Conservation (phyloP, 1,284 basidiomycete species). For the Trichosporon faecale region DNA sequence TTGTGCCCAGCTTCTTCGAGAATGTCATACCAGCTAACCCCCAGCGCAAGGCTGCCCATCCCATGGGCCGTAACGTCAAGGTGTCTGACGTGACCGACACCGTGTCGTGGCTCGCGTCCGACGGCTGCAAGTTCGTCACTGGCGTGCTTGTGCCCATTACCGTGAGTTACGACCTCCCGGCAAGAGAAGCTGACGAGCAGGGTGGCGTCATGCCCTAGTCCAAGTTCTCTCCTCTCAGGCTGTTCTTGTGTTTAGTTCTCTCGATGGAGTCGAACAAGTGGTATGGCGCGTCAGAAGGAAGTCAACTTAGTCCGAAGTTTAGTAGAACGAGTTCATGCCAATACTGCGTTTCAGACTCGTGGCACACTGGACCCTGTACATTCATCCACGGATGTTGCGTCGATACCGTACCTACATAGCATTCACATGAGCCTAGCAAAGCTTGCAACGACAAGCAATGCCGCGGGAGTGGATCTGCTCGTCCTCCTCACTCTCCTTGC, state of each 20-base stretch:
- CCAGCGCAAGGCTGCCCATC: background rate
- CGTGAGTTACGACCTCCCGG: background rate
- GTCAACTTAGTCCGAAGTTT: too few relatives aligned
- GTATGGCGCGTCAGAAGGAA: background rate
- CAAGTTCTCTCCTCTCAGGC: too few relatives aligned
- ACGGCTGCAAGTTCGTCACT: conserved; percentile 2
- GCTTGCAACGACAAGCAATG: background rate
- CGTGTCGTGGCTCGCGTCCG: conserved; percentile 5
- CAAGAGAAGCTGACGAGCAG: background rate
- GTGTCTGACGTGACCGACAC: background rate
- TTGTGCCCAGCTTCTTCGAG: too few relatives aligned
- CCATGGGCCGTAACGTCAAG: conserved; percentile 2
- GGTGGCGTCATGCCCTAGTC: conserved; percentile 1
- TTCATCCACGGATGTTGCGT: too few relatives aligned
- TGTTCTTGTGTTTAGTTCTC: background rate
- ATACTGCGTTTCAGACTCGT: too few relatives aligned
- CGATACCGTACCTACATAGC: too few relatives aligned
- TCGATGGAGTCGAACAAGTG: background rate
- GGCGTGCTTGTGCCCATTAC: conserved; percentile 7
- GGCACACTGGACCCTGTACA: too few relatives aligned
- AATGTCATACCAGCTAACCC: too few relatives aligned
- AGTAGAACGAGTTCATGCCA: too few relatives aligned
- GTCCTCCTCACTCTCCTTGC: background rate
- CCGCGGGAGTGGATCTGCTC: background rate
- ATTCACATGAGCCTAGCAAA: background rate